A percentile compares a stretch with the other conserved stretches of the same genome.
Conservation (phyloP, 305 asterid species). For the Solanum hybrid region DNA sequence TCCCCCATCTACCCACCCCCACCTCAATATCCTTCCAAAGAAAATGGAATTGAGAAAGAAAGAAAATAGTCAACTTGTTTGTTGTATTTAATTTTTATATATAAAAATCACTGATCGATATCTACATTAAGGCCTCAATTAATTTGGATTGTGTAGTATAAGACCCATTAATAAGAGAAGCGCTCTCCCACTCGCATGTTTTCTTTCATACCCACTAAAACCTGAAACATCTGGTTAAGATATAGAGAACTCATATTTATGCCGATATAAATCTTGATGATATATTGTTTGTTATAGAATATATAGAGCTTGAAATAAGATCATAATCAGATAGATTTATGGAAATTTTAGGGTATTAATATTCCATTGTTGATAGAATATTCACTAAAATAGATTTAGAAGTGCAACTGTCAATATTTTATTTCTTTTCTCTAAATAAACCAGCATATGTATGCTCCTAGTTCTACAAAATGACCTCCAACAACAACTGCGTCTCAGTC, state of each 20-base stretch:
- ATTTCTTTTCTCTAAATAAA: neutral
- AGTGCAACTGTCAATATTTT: neutral
- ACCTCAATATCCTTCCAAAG: neutral
- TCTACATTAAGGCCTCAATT: neutral
- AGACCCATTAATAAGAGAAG: neutral
- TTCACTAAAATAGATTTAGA: neutral
- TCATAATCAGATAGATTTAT: neutral
- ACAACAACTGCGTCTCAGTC: neutral
- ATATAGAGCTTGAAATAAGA: neutral
- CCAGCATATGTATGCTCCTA: neutral
- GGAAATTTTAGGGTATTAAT: neutral
- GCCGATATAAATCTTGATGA: neutral
- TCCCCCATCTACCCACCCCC: neutral
- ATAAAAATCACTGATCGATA: neutral
- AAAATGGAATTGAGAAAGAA: neutral
- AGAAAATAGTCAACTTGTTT: neutral
- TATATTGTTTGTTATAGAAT: neutral
- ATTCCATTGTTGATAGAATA: neutral
- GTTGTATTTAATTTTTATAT: neutral
- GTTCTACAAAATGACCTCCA: neutral
- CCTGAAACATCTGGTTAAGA: neutral
- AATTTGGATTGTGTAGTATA: neutral
- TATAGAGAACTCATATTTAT: neutral
- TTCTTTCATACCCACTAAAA: neutral
- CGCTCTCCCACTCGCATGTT: rapidly evolving